phyloP scores from a whole-genome alignment of 352 stramenopile species.

The Globisporangium radiosum region DNA sequence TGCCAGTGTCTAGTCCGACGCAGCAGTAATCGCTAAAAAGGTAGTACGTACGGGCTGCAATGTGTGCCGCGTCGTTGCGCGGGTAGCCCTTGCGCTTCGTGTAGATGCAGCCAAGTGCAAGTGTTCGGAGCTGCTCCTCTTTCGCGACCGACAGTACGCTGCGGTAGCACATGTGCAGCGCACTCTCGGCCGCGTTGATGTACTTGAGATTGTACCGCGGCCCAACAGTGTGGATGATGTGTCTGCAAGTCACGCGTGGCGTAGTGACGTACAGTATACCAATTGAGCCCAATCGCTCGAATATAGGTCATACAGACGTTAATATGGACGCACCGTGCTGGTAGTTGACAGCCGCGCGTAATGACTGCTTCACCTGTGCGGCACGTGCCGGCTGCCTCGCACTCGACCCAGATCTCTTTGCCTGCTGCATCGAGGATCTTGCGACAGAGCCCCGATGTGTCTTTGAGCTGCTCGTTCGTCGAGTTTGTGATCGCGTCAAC shows the following conservation, averaged over 20 bases:
- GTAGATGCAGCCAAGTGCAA: constrained; percentile 81
- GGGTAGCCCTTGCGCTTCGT: constrained; percentile 69
- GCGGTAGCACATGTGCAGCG: constrained; percentile 78
- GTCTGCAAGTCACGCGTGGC: not conserved
- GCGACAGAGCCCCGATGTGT: constrained; percentile 53
- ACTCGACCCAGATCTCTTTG: constrained; percentile 69
- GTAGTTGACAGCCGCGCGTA: constrained; percentile 69
- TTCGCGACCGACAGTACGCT: constrained; percentile 55
- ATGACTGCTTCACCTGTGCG: constrained; percentile 80
- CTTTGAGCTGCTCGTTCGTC: constrained; percentile 65
- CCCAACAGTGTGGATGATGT: constrained; percentile 80
- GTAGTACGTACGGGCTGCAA: constrained; percentile 30
- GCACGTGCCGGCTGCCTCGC: constrained; percentile 43
- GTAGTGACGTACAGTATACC: too few relatives aligned
- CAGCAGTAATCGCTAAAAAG: too few relatives aligned
- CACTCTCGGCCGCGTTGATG: constrained; percentile 69
- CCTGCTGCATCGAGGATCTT: constrained; percentile 67
- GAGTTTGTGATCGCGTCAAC: constrained; percentile 77
- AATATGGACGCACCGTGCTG: constrained; percentile 35
- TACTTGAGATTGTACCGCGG: constrained; percentile 80
- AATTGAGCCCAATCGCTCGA: too few relatives aligned
- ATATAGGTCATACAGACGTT: too few relatives aligned
- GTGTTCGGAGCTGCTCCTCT: constrained; percentile 46
- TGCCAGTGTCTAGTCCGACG: too few relatives aligned
- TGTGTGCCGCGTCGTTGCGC: constrained; percentile 66